These are phyloP conservation scores for Cercospora janseana DNA, from an alignment of 2,329 filamentous ascomycete species.

Conservation along the genomic window DNA sequence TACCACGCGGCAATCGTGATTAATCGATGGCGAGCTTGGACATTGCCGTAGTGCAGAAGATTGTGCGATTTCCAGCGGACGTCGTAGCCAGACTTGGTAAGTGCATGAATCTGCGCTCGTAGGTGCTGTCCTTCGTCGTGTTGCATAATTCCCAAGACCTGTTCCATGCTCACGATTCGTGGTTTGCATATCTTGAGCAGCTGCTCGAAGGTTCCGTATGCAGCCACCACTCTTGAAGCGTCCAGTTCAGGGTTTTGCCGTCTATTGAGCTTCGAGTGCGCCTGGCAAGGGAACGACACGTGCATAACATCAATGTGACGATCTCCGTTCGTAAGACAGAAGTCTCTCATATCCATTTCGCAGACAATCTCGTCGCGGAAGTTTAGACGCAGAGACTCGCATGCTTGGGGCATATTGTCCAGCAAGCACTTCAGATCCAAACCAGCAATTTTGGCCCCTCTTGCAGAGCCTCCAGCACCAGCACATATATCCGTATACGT, in stretches of 20 bases:
- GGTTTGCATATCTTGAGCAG: conserved; percentile 61
- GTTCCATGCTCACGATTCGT: conserved; percentile 72
- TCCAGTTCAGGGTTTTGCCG: conserved; percentile 53
- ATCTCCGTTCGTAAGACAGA: not conserved
- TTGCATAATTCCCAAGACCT: conserved; percentile 62
- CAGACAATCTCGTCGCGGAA: not conserved
- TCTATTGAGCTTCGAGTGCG: conserved; percentile 57
- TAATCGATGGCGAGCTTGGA: conserved; percentile 50
- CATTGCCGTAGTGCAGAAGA: conserved; percentile 50
- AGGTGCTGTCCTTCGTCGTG: not conserved
- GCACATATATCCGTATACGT: conserved; percentile 61
- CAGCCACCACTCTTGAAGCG: conserved; percentile 63
- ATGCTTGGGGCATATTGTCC: conserved; percentile 51
- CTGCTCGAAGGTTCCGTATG: conserved; percentile 42
- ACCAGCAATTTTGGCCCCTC: conserved; percentile 60
- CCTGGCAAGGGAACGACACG: not conserved
- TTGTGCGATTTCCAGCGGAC: conserved; percentile 65
- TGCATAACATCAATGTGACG: not conserved
- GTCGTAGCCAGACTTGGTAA: conserved; percentile 66
- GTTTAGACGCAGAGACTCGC: not conserved
- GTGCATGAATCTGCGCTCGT: conserved; percentile 59
- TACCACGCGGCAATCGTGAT: conserved; percentile 56
- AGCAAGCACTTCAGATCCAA: conserved; percentile 53
- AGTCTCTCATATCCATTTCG: not conserved
- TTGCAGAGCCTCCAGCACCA: conserved; percentile 69